Base-by-base conservation (phyloP, 164 flowering plant genomes). In the Protea cynaroides region DNA sequence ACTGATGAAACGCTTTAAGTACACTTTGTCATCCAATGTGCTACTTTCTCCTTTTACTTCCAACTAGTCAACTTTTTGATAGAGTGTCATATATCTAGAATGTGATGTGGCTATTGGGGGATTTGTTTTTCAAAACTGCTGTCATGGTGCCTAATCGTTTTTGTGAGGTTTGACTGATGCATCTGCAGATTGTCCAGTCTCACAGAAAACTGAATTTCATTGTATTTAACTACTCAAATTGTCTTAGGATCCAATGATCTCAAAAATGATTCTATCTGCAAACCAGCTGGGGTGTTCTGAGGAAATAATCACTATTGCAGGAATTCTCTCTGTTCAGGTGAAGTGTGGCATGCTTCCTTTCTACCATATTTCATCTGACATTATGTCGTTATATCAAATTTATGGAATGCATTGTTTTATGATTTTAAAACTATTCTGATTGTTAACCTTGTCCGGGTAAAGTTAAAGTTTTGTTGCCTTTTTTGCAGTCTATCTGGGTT, bases 401-500 rank as follows among this genome's bases (percentile, higher is more conserved):
- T 56, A 14, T 17, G 2, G 15, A 7, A 24, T 5, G 37, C 15
- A 24, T 24, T 37, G 34, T 15, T 29, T 38, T 4, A 36, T 58
- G 61, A 18, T 34, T 7, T 1, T 18, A 58, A 64, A 64, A 21
- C 36, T 37, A 40, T n/a, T 56, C 22, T 10, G 11, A 40, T 13
- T 60, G 25, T 43, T 22, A 40, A 29, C 25, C n/a, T 58, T 44
- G 13, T 21, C 54, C 12, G n/a, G 52, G 21, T 58, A 23, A 25
- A 17, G 37, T 57, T 36, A 25, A 43, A 56, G 49, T 43, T 36
- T 15, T 36, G 43, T 34, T 38, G 61, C 36, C 51, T 19, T 23
- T 59, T 64, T 69, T 81, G 72, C 89, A 95, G 99, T 92, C 99
- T 25, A 87, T 95, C 47, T 95, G 97, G 98, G 77, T 84, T 70